Evolutionary conservation across 176 grass and related monocot genomes (phyloP).

Genomic region (Phoenix dactylifera): DNA sequence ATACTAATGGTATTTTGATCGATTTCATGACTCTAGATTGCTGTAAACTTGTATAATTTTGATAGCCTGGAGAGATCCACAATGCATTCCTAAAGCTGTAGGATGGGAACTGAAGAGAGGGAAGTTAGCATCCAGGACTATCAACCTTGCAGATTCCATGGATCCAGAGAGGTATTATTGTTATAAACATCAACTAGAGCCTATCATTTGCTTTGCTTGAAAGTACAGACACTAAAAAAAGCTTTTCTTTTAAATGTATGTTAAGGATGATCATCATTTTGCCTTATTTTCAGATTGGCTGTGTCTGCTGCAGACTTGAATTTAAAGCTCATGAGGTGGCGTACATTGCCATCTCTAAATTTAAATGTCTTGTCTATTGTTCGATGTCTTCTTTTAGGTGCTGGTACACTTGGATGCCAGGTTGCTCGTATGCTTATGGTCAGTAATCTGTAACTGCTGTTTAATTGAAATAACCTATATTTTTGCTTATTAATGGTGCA

Average conservation of each 20-base stretch:
- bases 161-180: constrained; percentile 49
- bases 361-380: constrained; percentile 40
- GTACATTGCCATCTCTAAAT: constrained; percentile 69
- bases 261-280: constrained; percentile 16
- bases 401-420: constrained; percentile 84
- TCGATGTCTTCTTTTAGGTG: constrained; percentile 70
- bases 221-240: too few species aligned
- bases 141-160: constrained; percentile 50
- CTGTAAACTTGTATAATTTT: constrained; percentile 14
- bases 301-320: constrained; percentile 70
- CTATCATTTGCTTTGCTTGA: too few species aligned
- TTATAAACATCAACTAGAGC: too few species aligned
- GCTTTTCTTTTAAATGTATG: too few species aligned
- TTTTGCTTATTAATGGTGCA: constrained; percentile 11
- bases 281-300: constrained; percentile 36
- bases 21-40: background rate
- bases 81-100: constrained; percentile 66
- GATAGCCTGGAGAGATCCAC: constrained; percentile 46
- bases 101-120: constrained; percentile 72
- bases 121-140: constrained; percentile 29
- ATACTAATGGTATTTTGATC: background rate
- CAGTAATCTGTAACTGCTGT: constrained; percentile 17
- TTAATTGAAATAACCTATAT: constrained; percentile 7
- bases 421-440: constrained; percentile 89
- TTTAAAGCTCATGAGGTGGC: constrained; percentile 99